phyloP scores from a whole-genome alignment of 495 filamentous ascomycete species.

The Bathelium albidoporum region DNA sequence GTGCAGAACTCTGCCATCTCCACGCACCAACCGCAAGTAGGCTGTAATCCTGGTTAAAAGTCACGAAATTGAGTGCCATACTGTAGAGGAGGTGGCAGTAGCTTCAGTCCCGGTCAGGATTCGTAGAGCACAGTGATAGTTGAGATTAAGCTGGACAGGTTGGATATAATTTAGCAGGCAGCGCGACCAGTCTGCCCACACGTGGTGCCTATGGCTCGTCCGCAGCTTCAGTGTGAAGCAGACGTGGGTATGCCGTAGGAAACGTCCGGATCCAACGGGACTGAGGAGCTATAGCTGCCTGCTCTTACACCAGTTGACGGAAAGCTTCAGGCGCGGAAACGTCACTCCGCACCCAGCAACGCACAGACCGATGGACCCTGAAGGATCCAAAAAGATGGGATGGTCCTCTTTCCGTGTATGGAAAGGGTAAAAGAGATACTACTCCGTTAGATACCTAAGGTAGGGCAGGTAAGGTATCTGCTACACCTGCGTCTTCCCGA shows the following conservation, averaged over 20 bases:
- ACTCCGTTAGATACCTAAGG: neutral
- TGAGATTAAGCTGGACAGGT: no score
- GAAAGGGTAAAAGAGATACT: no score
- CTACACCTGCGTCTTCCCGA: no score
- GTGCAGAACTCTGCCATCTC: neutral
- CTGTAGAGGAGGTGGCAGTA: constrained; percentile 5
- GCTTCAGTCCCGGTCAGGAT: neutral
- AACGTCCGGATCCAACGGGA: neutral
- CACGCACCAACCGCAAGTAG: constrained; percentile 79
- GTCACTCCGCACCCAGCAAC: neutral
- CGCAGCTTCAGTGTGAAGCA: neutral
- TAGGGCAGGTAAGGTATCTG: neutral
- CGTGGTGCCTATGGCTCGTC: neutral
- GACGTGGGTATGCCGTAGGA: no score
- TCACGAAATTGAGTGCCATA: constrained; percentile 88
- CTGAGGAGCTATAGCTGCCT: neutral
- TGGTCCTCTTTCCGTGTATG: no score
- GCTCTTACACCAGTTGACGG: no score
- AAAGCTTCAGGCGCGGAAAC: neutral
- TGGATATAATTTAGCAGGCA: no score
- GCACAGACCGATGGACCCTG: neutral
- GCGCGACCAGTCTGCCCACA: neutral
- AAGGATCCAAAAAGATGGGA: neutral
- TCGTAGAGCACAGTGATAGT: neutral
- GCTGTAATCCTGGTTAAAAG: constrained; percentile 98